Conservation (phyloP, 306 rosid genomes). For the Macrotyloma uniflorum region DNA sequence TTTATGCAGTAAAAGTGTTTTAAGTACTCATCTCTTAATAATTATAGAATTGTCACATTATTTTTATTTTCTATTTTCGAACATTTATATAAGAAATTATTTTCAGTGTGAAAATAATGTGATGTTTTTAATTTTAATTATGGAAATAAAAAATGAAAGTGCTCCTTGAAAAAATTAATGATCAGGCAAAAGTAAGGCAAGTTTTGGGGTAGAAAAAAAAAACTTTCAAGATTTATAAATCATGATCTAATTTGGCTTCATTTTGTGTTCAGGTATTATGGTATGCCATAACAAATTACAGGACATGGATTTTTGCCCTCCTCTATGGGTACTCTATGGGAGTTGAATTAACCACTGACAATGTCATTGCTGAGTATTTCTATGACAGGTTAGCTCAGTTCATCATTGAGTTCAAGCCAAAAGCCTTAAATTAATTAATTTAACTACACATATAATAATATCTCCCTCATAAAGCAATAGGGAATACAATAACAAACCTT, state of each 20-base stretch:
- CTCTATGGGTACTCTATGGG: conserved; percentile 96
- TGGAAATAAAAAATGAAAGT: background rate
- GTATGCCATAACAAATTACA: conserved; percentile 85
- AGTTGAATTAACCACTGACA: conserved; percentile 85
- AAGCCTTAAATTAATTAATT: background rate
- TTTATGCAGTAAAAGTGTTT: too few relatives aligned
- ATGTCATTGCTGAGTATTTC: conserved; percentile 87
- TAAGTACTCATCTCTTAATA: background rate
- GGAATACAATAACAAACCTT: background rate
- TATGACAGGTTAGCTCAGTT: conserved; percentile 63
- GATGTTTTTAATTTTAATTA: background rate
- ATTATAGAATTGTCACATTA: background rate
- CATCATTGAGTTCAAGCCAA: background rate
- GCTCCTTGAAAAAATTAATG: too few relatives aligned
- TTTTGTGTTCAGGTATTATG: conserved; percentile 60
- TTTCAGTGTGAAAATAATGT: background rate
- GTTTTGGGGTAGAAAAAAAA: too few relatives aligned
- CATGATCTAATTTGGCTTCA: too few relatives aligned
- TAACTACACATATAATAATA: background rate
- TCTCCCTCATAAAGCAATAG: background rate
- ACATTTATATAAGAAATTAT: background rate
- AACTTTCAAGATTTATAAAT: too few relatives aligned
- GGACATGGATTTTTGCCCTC: conserved; percentile 87
- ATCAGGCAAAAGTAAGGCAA: too few relatives aligned
- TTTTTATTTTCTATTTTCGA: background rate